Conservation (phyloP, 768 basidiomycete species). For the Lactarius hatsudake region DNA sequence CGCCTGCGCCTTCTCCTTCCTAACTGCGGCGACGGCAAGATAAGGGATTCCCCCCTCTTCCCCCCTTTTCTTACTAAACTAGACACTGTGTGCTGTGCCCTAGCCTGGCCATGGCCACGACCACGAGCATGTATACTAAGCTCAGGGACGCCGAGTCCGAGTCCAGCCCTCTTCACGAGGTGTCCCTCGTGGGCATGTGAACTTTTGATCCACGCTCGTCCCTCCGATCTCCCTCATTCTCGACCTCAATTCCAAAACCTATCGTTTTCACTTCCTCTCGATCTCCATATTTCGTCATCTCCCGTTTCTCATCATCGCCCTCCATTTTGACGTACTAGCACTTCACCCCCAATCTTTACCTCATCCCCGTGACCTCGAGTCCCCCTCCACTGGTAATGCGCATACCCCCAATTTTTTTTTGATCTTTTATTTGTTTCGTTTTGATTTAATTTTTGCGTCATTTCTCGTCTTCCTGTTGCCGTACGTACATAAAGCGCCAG, state of each 20-base stretch:
- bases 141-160: constrained; percentile 6
- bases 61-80: not conserved
- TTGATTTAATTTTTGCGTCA: constrained; percentile 14
- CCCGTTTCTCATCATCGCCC: constrained; percentile 15
- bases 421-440: not conserved
- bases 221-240: constrained; percentile 24
- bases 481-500: constrained; percentile 19
- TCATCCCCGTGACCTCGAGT: constrained; percentile 13
- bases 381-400: constrained; percentile 2
- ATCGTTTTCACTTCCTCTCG: not conserved
- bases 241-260: constrained; percentile 9
- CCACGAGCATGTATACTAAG: not conserved
- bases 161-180: constrained; percentile 19
- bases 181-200: not conserved
- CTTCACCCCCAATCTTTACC: constrained; percentile 5
- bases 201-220: constrained; percentile 18
- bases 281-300: constrained; percentile 15
- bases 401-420: constrained; percentile 2
- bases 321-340: constrained; percentile 20
- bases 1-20: constrained; percentile 14
- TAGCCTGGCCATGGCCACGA: constrained; percentile 12
- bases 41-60: constrained; percentile 10
- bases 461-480: constrained; percentile 12
- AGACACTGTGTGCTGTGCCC: constrained; percentile 1
- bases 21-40: constrained; percentile 15